These are phyloP conservation scores for Neonectria punicea DNA, from an alignment of 2,329 filamentous ascomycete genomes.

Conservation along the genomic window DNA sequence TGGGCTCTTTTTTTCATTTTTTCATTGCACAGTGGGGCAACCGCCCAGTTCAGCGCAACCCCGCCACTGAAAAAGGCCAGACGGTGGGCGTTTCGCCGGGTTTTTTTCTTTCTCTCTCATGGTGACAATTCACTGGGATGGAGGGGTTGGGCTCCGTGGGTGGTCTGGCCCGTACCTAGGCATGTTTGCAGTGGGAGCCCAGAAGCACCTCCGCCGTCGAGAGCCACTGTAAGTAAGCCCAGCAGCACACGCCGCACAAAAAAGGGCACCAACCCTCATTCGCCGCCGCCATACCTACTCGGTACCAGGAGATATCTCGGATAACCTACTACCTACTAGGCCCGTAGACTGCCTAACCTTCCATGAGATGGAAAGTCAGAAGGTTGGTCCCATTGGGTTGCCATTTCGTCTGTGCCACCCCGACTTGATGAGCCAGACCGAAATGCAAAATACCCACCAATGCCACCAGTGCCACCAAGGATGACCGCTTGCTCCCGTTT, in stretches of 20 bases:
- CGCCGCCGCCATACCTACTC: slow-evolving; percentile 15
- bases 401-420: slow-evolving; percentile 2
- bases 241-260: slow-evolving; percentile 31
- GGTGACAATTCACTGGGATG: slow-evolving; percentile 17
- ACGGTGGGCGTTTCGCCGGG: slow-evolving; percentile 5
- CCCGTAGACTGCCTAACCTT: neutral
- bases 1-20: slow-evolving; percentile 26
- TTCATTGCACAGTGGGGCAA: slow-evolving; percentile 5
- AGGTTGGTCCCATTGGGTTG: neutral
- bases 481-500: neutral
- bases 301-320: slow-evolving; percentile 27
- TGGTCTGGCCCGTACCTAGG: neutral
- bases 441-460: slow-evolving; percentile 4
- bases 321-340: neutral
- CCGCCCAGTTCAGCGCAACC: slow-evolving; percentile 14
- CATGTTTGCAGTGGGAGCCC: neutral
- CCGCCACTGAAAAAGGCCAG: slow-evolving; percentile 10
- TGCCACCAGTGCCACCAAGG: neutral
- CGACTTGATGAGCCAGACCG: neutral
- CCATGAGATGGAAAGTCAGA: neutral
- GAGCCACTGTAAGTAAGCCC: neutral
- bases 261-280: slow-evolving; percentile 44
- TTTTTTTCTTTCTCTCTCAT: neutral
- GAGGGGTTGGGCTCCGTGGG: slow-evolving; percentile 7
- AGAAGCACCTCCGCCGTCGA: slow-evolving; percentile 3